Evolutionary conservation across 2,329 filamentous ascomycete species (phyloP), one percentile per base, ranked within the genome.

Genomic region (Hymenoscyphus albidus): DNA sequence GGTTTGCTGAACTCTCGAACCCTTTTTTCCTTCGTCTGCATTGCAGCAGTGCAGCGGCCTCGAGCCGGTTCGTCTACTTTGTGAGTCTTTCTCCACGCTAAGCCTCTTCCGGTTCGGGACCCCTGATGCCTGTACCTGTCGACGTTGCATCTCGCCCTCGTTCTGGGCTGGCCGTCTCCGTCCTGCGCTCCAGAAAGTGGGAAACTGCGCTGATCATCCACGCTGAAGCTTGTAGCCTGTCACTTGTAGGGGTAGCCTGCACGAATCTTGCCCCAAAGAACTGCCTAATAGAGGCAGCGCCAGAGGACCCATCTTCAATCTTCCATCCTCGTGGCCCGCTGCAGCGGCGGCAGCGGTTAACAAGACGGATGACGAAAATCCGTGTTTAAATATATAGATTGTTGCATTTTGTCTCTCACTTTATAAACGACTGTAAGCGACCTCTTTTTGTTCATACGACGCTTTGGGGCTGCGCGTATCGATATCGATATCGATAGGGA

Each of bases 101-200:
- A 16, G n/a, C 6, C 14, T 7, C 2, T 44, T 44, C 16, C 42
- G 18, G 16, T 1, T 35, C 35, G 35, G 9, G 35, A 44, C 42
- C 42, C n/a, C 14, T 44, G 14, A 16, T n/a, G 13, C 14, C 40
- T 5, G 16, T 12, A 5, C 40, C 44, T 51, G 44, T 51, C 44
- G 9, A 51, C 48, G 48, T 54, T 54, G 18, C 48, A 54, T 35
- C 35, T 35, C 5, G 5, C 9, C 35, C 35, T 35, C 35, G 35
- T 35, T 10, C 35, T 35, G 35, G 35, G 6, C 35, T 35, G 35
- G 35, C 35, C 35, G 35, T 35, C 35, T 35, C 35, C 35, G 48
- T 54, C 18, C 18, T 54, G 48, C 48, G 48, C 48, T 54, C 48
- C 48, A 54, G 48, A 54, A 54, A 54, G 48, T 54, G 48, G 48